Base-by-base conservation (phyloP, 768 basidiomycete genomes). In the Termitomyces sp. region DNA sequence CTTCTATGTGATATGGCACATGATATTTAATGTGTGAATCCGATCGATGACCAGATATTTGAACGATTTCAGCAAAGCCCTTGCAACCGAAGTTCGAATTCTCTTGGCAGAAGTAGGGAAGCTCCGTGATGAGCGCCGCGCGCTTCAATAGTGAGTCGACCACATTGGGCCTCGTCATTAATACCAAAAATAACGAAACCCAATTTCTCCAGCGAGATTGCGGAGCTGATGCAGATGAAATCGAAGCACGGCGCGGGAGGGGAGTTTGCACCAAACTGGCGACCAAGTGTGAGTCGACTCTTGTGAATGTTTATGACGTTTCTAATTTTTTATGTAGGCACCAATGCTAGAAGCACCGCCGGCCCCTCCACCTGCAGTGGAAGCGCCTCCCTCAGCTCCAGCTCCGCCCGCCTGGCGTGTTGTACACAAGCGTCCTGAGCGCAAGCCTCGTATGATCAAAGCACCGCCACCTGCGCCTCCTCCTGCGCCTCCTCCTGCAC, bases 31-130 rank as follows among this genome's bases (percentile, higher is more conserved):
- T 43, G 47, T 25, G 23, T n/a, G 39, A 46, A 30, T n/a, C 11
- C 37, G 21, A 45, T 34, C 56, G 27, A 45, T 39, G 19, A 19
- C 61, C 47, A 76, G 79, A 75, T 88, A 90, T 63, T 74, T 93
- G 43, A 86, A 90, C 62, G 89, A 93, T 61, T 92, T 93, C 69
- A 91, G 86, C 65, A 90, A 87, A 65, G 87, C 89, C 0, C 77
- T 93, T 25, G 88, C 91, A 5, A 73, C 76, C 14, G 91, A 94
- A 73, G 88, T 94, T 9, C 81, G 89, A 37, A 83, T 87, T 68
- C 77, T 94, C 23, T 75, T 94, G 23, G 79, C 76, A 25, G 91
- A 94, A 67, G 91, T 93, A 28, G 89, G 90, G 41, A 86, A 88
- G 65, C 75, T 94, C 40, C 79, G 88, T 41, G 88, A 91, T 64